Conservation (phyloP, 228 moss, liverwort and hornwort genomes). For the Sphagnum fallax region DNA sequence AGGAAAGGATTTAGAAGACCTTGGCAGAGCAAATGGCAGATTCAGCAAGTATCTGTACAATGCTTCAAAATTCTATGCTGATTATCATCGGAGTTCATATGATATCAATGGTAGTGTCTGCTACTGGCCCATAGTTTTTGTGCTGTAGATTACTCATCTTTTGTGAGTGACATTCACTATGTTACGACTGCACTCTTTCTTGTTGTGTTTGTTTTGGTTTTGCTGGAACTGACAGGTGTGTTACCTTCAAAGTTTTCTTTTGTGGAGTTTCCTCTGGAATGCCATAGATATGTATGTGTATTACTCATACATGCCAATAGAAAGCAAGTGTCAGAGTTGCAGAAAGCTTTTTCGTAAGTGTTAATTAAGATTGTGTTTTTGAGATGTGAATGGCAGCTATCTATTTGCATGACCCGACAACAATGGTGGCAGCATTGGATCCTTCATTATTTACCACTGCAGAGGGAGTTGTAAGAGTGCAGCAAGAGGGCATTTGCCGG, state of each 20-base stretch:
- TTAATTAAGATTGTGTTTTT: no score
- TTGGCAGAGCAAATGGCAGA: slow-evolving; percentile 62
- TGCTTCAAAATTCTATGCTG: slow-evolving; percentile 66
- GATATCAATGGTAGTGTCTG: slow-evolving; percentile 59
- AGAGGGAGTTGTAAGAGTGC: slow-evolving; percentile 78
- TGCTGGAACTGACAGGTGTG: no score
- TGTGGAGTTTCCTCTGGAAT: no score
- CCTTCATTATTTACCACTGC: slow-evolving; percentile 72
- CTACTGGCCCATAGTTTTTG: not conserved
- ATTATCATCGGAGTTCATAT: slow-evolving; percentile 69
- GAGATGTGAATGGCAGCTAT: slow-evolving; percentile 45
- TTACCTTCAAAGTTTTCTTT: no score
- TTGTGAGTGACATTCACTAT: no score
- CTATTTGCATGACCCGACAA: slow-evolving; percentile 88
- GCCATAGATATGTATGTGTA: no score
- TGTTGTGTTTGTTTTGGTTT: no score
- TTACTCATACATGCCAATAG: no score
- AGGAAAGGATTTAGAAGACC: slow-evolving; percentile 56
- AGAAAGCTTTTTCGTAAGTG: no score
- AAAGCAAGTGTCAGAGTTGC: not conserved
- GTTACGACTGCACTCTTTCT: no score
- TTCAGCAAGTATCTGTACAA: slow-evolving; percentile 62
- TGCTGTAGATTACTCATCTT: no score
- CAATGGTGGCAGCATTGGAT: slow-evolving; percentile 88
- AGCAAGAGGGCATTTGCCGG: slow-evolving; percentile 72